phyloP scores from a whole-genome alignment of 345 rosid species.

The Capsella bursapastoris region DNA sequence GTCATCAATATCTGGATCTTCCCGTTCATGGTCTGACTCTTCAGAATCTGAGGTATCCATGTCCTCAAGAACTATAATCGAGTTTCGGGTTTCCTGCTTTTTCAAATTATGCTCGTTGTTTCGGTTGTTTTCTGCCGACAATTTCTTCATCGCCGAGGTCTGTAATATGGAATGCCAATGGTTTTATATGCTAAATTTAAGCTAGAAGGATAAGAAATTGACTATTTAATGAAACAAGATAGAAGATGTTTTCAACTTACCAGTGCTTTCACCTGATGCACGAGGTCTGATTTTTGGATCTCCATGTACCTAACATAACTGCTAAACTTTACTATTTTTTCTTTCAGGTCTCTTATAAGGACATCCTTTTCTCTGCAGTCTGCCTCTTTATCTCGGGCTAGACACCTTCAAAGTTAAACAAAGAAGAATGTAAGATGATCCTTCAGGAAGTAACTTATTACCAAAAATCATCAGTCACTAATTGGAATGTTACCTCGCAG shows the following conservation, averaged over 20 bases:
- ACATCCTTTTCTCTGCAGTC: constrained; percentile 75
- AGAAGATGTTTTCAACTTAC: constrained; percentile 49
- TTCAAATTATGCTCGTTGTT: constrained; percentile 58
- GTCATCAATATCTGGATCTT: constrained; percentile 53
- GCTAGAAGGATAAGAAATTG: constrained; percentile 13
- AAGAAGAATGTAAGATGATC: constrained; percentile 21
- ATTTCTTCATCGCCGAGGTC: constrained; percentile 47
- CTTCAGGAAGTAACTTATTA: constrained; percentile 6
- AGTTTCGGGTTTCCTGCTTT: constrained; percentile 64
- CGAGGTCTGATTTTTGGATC: constrained; percentile 67
- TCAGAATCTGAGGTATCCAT: constrained; percentile 94
- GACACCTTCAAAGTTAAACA: constrained; percentile 60
- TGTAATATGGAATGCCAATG: constrained; percentile 20
- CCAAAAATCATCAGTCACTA: constrained; percentile 13
- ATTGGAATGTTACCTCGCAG: constrained; percentile 66
- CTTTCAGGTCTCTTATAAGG: constrained; percentile 75
- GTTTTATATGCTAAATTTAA: constrained; percentile 4
- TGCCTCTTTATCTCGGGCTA: constrained; percentile 77
- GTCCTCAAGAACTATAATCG: constrained; percentile 62
- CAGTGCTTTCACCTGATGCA: constrained; percentile 67
- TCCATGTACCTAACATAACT: constrained; percentile 64
- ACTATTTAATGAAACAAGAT: constrained; percentile 7
- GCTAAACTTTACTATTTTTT: constrained; percentile 66
- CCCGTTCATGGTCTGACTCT: constrained; percentile 67
- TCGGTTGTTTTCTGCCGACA: constrained; percentile 40